Evolutionary conservation across 2,329 filamentous ascomycete species (phyloP).

Genomic region (Coniochaeta sp.): DNA sequence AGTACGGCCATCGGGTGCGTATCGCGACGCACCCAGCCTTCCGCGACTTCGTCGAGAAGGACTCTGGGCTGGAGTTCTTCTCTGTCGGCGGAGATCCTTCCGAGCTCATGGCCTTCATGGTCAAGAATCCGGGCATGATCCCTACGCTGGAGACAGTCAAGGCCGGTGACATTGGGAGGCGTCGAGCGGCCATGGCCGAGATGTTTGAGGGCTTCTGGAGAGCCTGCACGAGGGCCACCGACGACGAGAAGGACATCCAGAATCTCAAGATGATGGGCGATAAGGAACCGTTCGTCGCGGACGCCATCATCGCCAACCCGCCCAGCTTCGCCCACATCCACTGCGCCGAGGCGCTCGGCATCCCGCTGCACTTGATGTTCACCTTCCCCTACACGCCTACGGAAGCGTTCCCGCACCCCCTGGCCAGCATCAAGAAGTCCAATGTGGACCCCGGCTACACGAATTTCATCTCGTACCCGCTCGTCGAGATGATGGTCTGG

Average conservation of each 20-base stretch:
- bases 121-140: conserved; percentile 74
- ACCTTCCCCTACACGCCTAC: conserved; percentile 78
- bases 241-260: conserved; percentile 54
- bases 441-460: conserved; percentile 67
- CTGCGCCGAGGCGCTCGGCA: conserved; percentile 69
- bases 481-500: conserved; percentile 86
- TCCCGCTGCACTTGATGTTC: conserved; percentile 81
- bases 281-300: conserved; percentile 56
- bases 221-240: conserved; percentile 66
- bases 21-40: conserved; percentile 76
- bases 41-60: conserved; percentile 65
- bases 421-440: conserved; percentile 66
- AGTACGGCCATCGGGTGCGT: conserved; percentile 66
- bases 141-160: conserved; percentile 66
- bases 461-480: conserved; percentile 73
- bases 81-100: conserved; percentile 71
- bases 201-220: conserved; percentile 83
- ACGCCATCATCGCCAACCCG: conserved; percentile 82
- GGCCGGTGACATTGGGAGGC: conserved; percentile 62
- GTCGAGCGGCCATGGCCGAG: conserved; percentile 64
- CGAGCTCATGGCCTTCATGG: conserved; percentile 83
- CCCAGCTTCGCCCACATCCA: conserved; percentile 72
- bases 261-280: conserved; percentile 60
- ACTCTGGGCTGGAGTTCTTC: conserved; percentile 72
- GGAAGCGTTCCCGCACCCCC: conserved; percentile 65